Evolutionary conservation across 768 basidiomycete genomes (phyloP), one percentile per base, ranked within the genome.

Genomic region (Naganishia randhawae): DNA sequence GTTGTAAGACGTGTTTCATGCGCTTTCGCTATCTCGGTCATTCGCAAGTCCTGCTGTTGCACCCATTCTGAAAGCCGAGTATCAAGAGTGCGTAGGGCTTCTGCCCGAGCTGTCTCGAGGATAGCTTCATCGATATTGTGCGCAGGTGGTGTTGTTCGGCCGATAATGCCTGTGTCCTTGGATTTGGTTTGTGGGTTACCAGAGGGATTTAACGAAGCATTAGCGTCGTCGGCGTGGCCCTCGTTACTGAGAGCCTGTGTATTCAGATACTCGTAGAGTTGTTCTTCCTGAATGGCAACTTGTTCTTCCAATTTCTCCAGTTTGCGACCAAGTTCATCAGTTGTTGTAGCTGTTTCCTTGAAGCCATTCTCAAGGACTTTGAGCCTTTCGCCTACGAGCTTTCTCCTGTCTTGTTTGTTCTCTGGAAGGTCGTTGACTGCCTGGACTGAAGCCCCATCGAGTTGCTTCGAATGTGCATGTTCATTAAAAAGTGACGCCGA

Each of bases 181-280:
- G 16, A 19, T 42, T 37, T 6, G 22, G 3, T 25, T 41, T 8
- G 32, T 39, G 41, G 45, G 1, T 22, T 22, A 3, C 25, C 45
- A 11, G 45, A 7, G 45, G 45, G 11, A 22, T n/a, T 22, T 48
- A 22, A 13, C 3, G 4, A 22, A 13, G 45, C 11, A 22, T 7
- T 22, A 1, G 45, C 16, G 13, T 48, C 45, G 19, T 48, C 45
- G 4, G 45, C 19, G 19, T 11, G 45, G 25, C 14, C n/a, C 14
- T 39, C 51, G 11, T 11, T 41, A 16, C 27, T 14, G 8, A 61
- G 57, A 5, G 57, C 17, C 22, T 35, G 57, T 25, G 57, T 39
- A 25, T 61, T 39, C 37, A 61, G 57, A 19, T 41, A 61, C 22
- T 61, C 57, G 37, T 61, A 39, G 11, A 61, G 37, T 14, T 61